These are phyloP conservation scores for Dillenia turbinata DNA, from an alignment of 164 flowering plant genomes.

Conservation along the genomic window DNA sequence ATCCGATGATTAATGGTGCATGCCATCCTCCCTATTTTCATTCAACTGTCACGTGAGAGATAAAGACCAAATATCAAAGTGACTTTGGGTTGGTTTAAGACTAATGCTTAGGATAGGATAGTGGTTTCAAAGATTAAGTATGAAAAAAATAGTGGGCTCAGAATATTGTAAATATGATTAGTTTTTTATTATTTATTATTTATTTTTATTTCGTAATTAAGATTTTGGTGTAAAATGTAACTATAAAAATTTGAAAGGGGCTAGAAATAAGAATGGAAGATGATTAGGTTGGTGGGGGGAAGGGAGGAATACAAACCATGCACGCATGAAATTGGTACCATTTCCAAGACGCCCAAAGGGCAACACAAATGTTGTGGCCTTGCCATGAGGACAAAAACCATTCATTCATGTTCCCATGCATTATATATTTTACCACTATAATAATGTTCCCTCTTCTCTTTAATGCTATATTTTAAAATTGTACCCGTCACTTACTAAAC, in stretches of 20 bases:
- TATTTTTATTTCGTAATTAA: not conserved
- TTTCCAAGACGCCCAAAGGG: constrained; percentile 53
- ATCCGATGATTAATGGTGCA: too few relatives aligned
- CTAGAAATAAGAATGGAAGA: too few relatives aligned
- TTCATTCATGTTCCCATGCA: constrained; percentile 6
- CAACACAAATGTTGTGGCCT: constrained; percentile 68
- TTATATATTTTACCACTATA: not conserved
- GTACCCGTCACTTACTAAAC: not conserved
- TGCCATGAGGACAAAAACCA: constrained; percentile 24
- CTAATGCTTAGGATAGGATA: too few relatives aligned
- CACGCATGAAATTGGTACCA: constrained; percentile 10
- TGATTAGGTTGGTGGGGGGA: too few relatives aligned
- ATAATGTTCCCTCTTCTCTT: not conserved
- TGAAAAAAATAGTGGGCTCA: too few relatives aligned
- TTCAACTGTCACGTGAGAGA: too few relatives aligned
- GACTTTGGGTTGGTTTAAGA: too few relatives aligned
- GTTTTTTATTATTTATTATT: not conserved
- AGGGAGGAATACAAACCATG: not conserved
- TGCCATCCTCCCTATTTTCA: too few relatives aligned
- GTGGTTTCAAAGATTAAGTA: too few relatives aligned
- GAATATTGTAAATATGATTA: too few relatives aligned
- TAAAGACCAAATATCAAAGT: too few relatives aligned
- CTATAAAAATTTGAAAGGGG: not conserved
- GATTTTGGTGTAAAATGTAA: not conserved
- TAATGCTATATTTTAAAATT: too few relatives aligned